A percentile compares a stretch with the other conserved stretches of the same genome.
Evolutionary conservation across 1,284 basidiomycete genomes (phyloP).

Genomic region (Ustilago esculenta): DNA sequence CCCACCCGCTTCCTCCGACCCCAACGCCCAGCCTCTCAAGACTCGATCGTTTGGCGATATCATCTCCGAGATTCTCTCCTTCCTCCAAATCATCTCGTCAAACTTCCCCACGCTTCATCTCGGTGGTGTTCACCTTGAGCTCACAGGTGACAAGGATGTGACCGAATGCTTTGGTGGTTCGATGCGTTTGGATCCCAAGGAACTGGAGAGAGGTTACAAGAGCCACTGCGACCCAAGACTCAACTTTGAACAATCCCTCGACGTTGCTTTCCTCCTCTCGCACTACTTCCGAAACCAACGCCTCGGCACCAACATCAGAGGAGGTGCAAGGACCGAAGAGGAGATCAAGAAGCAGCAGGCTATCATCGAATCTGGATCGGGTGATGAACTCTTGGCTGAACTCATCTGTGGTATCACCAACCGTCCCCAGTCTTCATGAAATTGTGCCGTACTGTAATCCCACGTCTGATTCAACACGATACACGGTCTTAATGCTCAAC

Average conservation of each 20-base stretch:
- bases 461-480: no score
- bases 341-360: conserved; percentile 45
- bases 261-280: conserved; percentile 63
- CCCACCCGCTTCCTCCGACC: conserved; percentile 48
- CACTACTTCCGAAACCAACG: conserved; percentile 58
- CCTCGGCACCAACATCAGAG: conserved; percentile 18
- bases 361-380: conserved; percentile 39
- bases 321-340: conserved; percentile 21
- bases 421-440: conserved; percentile 14
- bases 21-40: conserved; percentile 56
- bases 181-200: conserved; percentile 72
- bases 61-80: conserved; percentile 84
- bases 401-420: conserved; percentile 45
- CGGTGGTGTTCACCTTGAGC: conserved; percentile 94
- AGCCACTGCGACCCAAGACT: conserved; percentile 68
- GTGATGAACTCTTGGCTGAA: conserved; percentile 43
- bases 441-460: no score
- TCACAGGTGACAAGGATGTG: conserved; percentile 95
- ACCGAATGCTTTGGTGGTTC: conserved; percentile 73
- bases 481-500: no score
- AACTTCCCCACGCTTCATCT: conserved; percentile 74
- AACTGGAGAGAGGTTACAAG: conserved; percentile 70
- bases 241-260: conserved; percentile 72
- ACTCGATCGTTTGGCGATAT: conserved; percentile 92
- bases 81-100: conserved; percentile 74